Percentiles rank a stretch among this genome's conserved stretches.
These are phyloP conservation scores for Sporothrix schenckii DNA, from an alignment of 2,329 filamentous ascomycete species.

Conservation along the genomic window DNA sequence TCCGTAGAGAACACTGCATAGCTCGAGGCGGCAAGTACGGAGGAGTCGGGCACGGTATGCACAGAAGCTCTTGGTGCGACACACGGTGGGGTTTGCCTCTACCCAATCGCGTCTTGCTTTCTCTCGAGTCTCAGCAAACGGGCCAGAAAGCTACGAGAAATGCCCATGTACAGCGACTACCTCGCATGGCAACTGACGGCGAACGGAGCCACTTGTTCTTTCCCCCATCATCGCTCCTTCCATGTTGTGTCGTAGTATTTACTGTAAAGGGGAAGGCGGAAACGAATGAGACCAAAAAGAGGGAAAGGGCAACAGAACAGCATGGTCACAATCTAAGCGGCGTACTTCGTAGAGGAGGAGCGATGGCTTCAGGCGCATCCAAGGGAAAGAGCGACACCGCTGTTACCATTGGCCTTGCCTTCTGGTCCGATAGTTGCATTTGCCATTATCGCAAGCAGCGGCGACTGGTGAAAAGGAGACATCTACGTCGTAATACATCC, in stretches of 20 bases:
- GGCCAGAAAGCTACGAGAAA: too few species aligned
- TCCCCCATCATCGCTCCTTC: neutral
- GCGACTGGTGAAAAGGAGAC: conserved; percentile 17
- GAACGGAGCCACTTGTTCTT: conserved; percentile 23
- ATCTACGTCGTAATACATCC: neutral
- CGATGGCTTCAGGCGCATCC: neutral
- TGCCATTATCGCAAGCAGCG: neutral
- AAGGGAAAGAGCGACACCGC: neutral
- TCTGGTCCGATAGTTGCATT: neutral
- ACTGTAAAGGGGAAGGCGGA: conserved; percentile 2
- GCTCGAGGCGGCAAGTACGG: conserved; percentile 1
- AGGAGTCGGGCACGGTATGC: neutral
- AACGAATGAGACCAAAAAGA: neutral
- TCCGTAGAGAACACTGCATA: neutral
- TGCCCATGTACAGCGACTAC: too few species aligned
- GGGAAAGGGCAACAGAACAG: neutral
- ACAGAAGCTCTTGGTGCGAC: conserved; percentile 10
- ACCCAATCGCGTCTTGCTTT: neutral
- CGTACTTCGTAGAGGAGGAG: neutral
- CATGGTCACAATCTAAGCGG: neutral
- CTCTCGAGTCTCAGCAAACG: neutral
- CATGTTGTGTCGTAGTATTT: conserved; percentile 11
- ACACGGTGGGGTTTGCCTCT: neutral
- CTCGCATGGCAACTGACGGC: neutral
- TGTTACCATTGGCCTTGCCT: neutral